Percentiles rank a stretch among this genome's conserved stretches.
Evolutionary conservation across 192 early-diverging fungal species (phyloP).

Genomic region (Gonapodya prolifera): DNA sequence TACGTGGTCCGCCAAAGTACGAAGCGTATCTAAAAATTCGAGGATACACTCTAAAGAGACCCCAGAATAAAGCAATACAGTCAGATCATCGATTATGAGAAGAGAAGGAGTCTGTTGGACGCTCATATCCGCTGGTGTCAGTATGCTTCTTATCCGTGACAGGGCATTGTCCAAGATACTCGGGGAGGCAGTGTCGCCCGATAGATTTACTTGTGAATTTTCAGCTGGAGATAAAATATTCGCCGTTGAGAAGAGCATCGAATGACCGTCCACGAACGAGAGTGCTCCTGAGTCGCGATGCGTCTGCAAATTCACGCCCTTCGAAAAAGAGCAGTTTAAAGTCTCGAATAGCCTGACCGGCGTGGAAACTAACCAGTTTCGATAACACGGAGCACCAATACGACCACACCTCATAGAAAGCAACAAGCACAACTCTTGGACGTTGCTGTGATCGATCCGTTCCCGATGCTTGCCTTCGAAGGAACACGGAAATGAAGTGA

Average conservation of each 20-base stretch:
- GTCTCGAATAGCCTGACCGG: too few species aligned
- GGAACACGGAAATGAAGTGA: background rate
- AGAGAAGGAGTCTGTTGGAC: background rate
- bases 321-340: background rate
- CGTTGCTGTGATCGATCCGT: background rate
- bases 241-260: background rate
- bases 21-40: background rate
- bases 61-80: background rate
- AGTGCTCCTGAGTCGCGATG: background rate
- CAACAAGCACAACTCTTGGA: background rate
- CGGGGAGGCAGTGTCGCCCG: background rate
- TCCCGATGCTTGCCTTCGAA: background rate
- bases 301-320: background rate
- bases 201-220: background rate
- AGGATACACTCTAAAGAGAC: background rate
- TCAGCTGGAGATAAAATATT: background rate
- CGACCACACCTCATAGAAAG: background rate
- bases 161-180: background rate
- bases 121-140: background rate
- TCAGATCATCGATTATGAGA: background rate
- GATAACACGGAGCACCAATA: background rate
- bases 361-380: background rate
- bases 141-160: background rate
- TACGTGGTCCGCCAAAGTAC: background rate
- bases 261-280: background rate